These are phyloP conservation scores for Fusarium nematophilum DNA, from an alignment of 2,329 filamentous ascomycete genomes.

Conservation along the genomic window DNA sequence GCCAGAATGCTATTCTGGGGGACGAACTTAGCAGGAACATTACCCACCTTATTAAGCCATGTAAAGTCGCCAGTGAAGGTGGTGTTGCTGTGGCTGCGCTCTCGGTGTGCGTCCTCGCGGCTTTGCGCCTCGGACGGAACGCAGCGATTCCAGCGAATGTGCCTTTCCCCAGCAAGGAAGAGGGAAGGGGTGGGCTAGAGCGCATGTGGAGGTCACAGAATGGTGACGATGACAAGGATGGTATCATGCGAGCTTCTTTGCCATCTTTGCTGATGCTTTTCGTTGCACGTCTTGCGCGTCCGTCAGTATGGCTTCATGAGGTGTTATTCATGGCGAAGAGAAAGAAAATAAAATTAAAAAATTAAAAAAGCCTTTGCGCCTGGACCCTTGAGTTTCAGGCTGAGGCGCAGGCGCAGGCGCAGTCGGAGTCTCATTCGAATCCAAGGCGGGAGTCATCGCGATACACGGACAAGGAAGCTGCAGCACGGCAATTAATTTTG, in stretches of 20 bases:
- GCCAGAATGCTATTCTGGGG: not conserved
- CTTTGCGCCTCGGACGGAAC: not conserved
- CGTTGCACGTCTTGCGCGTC: too few relatives aligned
- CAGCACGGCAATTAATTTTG: slow-evolving; percentile 27
- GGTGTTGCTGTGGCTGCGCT: slow-evolving; percentile 27
- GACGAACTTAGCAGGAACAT: too few relatives aligned
- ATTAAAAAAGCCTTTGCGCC: slow-evolving; percentile 17
- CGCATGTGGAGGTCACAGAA: not conserved
- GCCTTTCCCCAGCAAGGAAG: not conserved
- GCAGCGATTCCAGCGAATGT: not conserved
- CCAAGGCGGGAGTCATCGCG: not conserved
- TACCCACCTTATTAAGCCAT: slow-evolving; percentile 6
- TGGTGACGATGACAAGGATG: slow-evolving; percentile 1
- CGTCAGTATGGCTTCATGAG: too few relatives aligned
- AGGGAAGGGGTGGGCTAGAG: slow-evolving; percentile 18
- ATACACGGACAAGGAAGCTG: slow-evolving; percentile 10
- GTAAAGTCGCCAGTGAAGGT: slow-evolving; percentile 9
- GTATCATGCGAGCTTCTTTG: not conserved
- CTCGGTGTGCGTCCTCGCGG: slow-evolving; percentile 1
- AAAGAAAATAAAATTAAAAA: too few relatives aligned
- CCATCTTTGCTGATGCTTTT: not conserved
- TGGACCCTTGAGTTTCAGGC: slow-evolving; percentile 37
- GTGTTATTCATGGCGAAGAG: too few relatives aligned
- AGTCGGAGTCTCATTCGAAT: too few relatives aligned
- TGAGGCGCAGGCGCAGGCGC: slow-evolving; percentile 12